Percentiles rank a stretch among this genome's conserved stretches.
Evolutionary conservation across 1,139 yeast genomes (phyloP).

Genomic region (Insectozyma bohioensis): DNA sequence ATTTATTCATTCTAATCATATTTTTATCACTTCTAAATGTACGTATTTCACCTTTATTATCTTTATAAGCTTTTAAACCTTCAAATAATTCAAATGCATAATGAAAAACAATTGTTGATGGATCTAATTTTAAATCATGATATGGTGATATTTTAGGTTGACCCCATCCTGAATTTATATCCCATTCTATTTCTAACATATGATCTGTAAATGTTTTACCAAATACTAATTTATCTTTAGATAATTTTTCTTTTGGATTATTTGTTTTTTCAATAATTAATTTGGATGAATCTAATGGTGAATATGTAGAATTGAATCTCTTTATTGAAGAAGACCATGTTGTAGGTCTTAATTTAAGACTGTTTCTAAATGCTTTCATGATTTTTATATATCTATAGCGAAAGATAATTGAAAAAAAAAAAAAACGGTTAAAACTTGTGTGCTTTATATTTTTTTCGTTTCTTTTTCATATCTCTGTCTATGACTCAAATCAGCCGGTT

Average conservation of each 20-base stretch:
- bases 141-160: conserved; percentile 84
- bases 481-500: too few species aligned
- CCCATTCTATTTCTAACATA: conserved; percentile 89
- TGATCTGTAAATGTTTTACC: conserved; percentile 90
- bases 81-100: conserved; percentile 94
- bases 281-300: conserved; percentile 63
- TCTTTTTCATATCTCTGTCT: too few species aligned
- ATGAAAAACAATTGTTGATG: conserved; percentile 87
- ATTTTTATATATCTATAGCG: too few species aligned
- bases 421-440: too few species aligned
- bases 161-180: conserved; percentile 75
- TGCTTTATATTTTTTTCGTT: too few species aligned
- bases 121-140: conserved; percentile 73
- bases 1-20: conserved; percentile 85
- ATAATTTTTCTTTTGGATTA: conserved; percentile 65
- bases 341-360: too few species aligned
- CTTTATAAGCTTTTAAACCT: conserved; percentile 93
- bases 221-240: conserved; percentile 76
- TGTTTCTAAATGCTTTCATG: too few species aligned
- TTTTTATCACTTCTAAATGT: conserved; percentile 90
- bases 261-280: conserved; percentile 56
- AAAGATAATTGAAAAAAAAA: too few species aligned
- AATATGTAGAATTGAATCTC: conserved; percentile 9
- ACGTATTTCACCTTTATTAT: conserved; percentile 62
- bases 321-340: not conserved